Evolutionary conservation across 2,329 filamentous ascomycete genomes (phyloP), one percentile per base, ranked within the genome.

Genomic region (Leptographium lundbergii): DNA sequence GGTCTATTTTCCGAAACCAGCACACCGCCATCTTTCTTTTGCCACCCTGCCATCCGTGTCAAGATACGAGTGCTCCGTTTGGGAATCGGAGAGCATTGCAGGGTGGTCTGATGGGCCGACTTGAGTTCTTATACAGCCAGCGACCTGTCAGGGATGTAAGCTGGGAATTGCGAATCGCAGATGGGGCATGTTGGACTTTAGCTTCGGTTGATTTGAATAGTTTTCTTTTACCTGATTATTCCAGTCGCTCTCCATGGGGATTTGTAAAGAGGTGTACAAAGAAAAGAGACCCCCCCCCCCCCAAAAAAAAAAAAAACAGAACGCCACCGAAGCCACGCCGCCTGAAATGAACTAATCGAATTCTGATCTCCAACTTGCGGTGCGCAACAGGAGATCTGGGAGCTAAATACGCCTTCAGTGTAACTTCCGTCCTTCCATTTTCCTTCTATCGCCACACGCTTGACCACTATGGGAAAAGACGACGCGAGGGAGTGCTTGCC

Each of bases 361-460:
- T 45, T 45, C 6, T 45, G 42, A 45, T 45, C 42, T 45, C 19
- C 42, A n/a, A 17, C n/a, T 24, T 29, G 5, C 51, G 19, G 39
- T 13, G 17, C 32, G 6, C 42, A 6, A 47, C n/a, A n/a, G 24
- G 54, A 29, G n/a, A 29, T 56, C 42, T n/a, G 17, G 14, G 42
- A 45, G 42, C 42, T 45, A 45, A 42, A n/a, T 6, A 45, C 4
- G 39, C 39, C 39, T 45, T 45, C 42, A 6, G 6, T 45, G 6
- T 45, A 5, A 3, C 42, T 32, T 57, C 60, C 39, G 55, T 13
- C n/a, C 60, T 59, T 61, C 60, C 39, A 57, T 55, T 25, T 19
- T 19, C 25, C 60, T 59, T 61, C 57, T 39, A 56, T 51, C 57
- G 54, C 59, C 54, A 61, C 57, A 34, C 27, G 45, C 59, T 53